phyloP scores from a whole-genome alignment of 805 yeast species.

The Zygoascus tannicola region DNA sequence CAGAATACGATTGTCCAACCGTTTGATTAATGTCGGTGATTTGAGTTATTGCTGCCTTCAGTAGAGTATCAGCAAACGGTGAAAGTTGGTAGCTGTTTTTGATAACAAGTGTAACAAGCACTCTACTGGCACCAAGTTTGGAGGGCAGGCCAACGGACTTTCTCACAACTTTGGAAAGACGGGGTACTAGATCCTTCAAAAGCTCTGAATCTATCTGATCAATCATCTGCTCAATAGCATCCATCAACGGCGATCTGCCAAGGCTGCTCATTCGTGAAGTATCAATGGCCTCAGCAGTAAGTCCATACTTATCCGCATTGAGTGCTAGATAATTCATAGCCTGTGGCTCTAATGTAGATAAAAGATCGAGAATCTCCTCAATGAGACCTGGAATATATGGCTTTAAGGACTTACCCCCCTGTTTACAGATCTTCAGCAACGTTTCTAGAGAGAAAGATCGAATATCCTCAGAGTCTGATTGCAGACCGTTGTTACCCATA shows the following conservation, averaged over 20 bases:
- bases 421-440: slow-evolving; percentile 58
- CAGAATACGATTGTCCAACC: slow-evolving; percentile 65
- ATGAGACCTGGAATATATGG: slow-evolving; percentile 63
- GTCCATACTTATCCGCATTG: slow-evolving; percentile 81
- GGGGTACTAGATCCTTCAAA: slow-evolving; percentile 41
- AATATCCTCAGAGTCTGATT: slow-evolving; percentile 81
- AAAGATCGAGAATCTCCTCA: slow-evolving; percentile 56
- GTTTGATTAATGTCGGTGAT: slow-evolving; percentile 63
- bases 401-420: slow-evolving; percentile 45
- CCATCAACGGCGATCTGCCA: slow-evolving; percentile 82
- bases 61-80: slow-evolving; percentile 53
- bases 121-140: slow-evolving; percentile 72
- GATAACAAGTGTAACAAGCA: slow-evolving; percentile 54
- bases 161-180: slow-evolving; percentile 47
- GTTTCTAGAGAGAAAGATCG: slow-evolving; percentile 69
- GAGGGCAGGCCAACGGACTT: slow-evolving; percentile 84
- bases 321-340: slow-evolving; percentile 73
- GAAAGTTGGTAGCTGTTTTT: slow-evolving; percentile 40
- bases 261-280: slow-evolving; percentile 64
- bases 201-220: slow-evolving; percentile 45
- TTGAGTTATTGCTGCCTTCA: slow-evolving; percentile 50
- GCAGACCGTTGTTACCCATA: slow-evolving; percentile 66
- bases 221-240: slow-evolving; percentile 64
- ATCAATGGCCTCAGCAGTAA: slow-evolving; percentile 65
- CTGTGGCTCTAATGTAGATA: slow-evolving; percentile 90